Evolutionary conservation across 1,284 basidiomycete species (phyloP), one percentile per base, ranked within the genome.

Genomic region (Sporisorium graminicola): DNA sequence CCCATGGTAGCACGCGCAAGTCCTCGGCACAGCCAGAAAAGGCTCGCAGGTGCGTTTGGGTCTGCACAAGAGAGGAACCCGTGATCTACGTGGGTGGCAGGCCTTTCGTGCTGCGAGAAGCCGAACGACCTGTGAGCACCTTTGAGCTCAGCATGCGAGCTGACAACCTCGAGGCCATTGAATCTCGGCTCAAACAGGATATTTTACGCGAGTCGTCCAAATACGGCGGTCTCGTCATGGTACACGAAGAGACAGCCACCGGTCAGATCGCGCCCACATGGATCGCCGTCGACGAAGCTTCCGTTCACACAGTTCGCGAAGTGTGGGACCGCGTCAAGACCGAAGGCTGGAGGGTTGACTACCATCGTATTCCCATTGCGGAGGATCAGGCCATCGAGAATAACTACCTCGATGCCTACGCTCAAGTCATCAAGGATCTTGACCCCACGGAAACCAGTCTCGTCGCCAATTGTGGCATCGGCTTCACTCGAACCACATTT

Each of bases 381-480:
- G 76, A 76, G 31, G 80, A 83, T 55, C 84, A 85, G 51, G 78
- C 83, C 37, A 75, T 83, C 49, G 84, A 85, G 60, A 81, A 83
- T 74, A 85, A 85, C 69, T 85, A 85, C 84, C 90, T 98, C 16
- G 97, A 99, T 86, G 93, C 94, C 1, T 97, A 98, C 86, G 89
- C 96, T 20, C 89, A 90, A 14, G 91, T 95, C 52, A 92, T 99
- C 81, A 91, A 91, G 79, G 87, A 90, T 43, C 91, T 92, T 0
- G 93, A 97, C 77, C 95, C 96, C 0, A 87, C 91, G 9, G 89
- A 88, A 22, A 94, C 94, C 0, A 91, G 92, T 0, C 88, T 99
- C 18, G 93, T 99, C 2, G 98, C 99, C 86, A 96, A 94, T 64
- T 98, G 97, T 85, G 96, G 97, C 44, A 95, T 97, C 90, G 97